A percentile compares a stretch with the other conserved stretches of the same genome.
Conservation (phyloP, 768 basidiomycete species). For the Suillus subaureus region DNA sequence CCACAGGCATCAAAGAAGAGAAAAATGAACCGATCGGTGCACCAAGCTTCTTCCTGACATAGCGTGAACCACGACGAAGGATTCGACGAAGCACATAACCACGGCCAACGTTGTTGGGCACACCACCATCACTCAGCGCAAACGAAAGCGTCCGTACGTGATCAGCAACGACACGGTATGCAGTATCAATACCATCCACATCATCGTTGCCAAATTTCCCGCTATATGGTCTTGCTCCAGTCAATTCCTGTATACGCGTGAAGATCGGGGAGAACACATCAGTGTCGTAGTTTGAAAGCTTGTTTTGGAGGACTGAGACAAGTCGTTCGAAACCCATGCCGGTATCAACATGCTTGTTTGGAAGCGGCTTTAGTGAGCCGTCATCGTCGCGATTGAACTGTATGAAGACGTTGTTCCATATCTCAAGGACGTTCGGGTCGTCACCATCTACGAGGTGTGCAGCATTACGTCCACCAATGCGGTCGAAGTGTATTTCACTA, state of each 20-base stretch:
- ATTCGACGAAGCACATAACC: slow-evolving; percentile 98
- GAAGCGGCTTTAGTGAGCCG: slow-evolving; percentile 76
- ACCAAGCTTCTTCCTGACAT: slow-evolving; percentile 91
- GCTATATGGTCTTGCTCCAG: slow-evolving; percentile 82
- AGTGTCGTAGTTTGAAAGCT: slow-evolving; percentile 95
- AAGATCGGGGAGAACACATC: slow-evolving; percentile 94
- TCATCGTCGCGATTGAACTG: slow-evolving; percentile 97
- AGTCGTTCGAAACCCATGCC: slow-evolving; percentile 99
- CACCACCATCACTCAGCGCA: slow-evolving; percentile 94
- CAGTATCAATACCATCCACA: slow-evolving; percentile 92
- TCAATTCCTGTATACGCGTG: slow-evolving; percentile 81
- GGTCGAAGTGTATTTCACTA: slow-evolving; percentile 96
- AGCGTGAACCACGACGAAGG: slow-evolving; percentile 90
- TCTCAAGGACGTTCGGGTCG: slow-evolving; percentile 95
- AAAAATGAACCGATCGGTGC: slow-evolving; percentile 95
- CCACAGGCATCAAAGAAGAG: slow-evolving; percentile 86
- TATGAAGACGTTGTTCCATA: slow-evolving; percentile 99
- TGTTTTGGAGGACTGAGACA: slow-evolving; percentile 91
- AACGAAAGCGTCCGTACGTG: slow-evolving; percentile 95
- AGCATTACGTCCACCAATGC: slow-evolving; percentile 96
- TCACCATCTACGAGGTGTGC: slow-evolving; percentile 92
- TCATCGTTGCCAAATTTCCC: slow-evolving; percentile 98
- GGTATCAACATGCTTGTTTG: slow-evolving; percentile 95
- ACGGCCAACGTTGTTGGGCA: slow-evolving; percentile 94
- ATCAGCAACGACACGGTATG: slow-evolving; percentile 96